These are phyloP conservation scores for Metschnikowia lochheadii DNA, from an alignment of 805 yeast genomes.

Conservation along the genomic window DNA sequence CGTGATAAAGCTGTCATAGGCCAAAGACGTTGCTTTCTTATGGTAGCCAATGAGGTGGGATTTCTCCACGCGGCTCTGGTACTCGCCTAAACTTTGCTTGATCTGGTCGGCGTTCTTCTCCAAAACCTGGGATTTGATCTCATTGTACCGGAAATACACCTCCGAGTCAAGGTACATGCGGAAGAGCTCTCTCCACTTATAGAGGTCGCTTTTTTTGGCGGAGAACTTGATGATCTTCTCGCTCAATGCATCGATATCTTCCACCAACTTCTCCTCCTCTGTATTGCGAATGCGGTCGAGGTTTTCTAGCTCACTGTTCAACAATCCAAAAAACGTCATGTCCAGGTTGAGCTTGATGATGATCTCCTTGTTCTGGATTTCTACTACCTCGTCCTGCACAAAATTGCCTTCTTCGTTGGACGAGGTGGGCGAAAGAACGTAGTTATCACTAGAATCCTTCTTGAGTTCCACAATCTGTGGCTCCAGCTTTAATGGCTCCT, in stretches of 20 bases:
- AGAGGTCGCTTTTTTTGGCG: constrained; percentile 49
- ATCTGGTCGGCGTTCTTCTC: constrained; percentile 46
- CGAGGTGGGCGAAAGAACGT: constrained; percentile 27
- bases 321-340: constrained; percentile 54
- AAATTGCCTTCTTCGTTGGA: constrained; percentile 9
- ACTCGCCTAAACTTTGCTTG: constrained; percentile 39
- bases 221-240: constrained; percentile 21
- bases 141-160: constrained; percentile 55
- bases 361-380: constrained; percentile 28
- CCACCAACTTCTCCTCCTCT: constrained; percentile 42
- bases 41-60: constrained; percentile 41
- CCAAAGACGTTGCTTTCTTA: constrained; percentile 39
- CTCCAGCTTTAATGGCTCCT: constrained; percentile 2
- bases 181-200: constrained; percentile 68
- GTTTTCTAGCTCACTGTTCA: constrained; percentile 49
- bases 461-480: constrained; percentile 26
- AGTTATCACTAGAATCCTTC: constrained; percentile 23
- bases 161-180: constrained; percentile 62
- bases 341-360: constrained; percentile 50
- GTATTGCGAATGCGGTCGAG: constrained; percentile 41
- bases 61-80: constrained; percentile 36
- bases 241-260: constrained; percentile 42
- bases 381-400: constrained; percentile 9
- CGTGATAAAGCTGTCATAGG: constrained; percentile 48
- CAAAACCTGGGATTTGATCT: constrained; percentile 36